A percentile compares a stretch with the other conserved stretches of the same genome.
These are phyloP conservation scores for Orobanche coerulescens DNA, from an alignment of 257 asterid genomes.

Conservation along the genomic window DNA sequence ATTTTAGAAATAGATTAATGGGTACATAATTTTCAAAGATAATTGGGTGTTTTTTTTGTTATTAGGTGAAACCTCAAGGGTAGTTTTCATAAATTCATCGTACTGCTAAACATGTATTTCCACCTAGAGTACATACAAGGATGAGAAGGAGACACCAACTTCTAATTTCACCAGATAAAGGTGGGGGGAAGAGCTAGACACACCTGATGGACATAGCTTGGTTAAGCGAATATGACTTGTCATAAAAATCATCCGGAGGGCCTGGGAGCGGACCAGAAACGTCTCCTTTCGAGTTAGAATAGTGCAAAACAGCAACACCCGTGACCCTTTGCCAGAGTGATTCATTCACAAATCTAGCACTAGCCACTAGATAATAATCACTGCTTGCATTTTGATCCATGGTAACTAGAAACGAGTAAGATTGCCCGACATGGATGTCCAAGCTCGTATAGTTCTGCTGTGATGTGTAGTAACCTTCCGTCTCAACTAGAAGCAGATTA, in stretches of 20 bases:
- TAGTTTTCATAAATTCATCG: neutral
- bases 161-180: neutral
- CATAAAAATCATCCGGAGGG: conserved; percentile 70
- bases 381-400: conserved; percentile 98
- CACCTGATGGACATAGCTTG: conserved; percentile 92
- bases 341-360: conserved; percentile 85
- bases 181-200: neutral
- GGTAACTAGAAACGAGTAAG: conserved; percentile 66
- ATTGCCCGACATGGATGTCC: conserved; percentile 93
- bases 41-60: neutral
- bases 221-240: conserved; percentile 50
- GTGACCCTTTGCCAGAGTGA: conserved; percentile 84
- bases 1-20: too few species aligned
- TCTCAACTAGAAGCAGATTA: conserved; percentile 77
- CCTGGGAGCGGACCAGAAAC: conserved; percentile 84
- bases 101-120: neutral
- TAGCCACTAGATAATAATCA: conserved; percentile 88
- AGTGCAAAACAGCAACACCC: conserved; percentile 84
- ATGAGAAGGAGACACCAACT: neutral
- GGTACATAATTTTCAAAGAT: neutral
- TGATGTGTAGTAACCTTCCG: conserved; percentile 80
- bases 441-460: conserved; percentile 74
- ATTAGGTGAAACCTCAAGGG: neutral
- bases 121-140: neutral
- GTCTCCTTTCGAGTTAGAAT: conserved; percentile 68